Conservation (phyloP, 1,284 basidiomycete species). For the Sporisorium exsertum region DNA sequence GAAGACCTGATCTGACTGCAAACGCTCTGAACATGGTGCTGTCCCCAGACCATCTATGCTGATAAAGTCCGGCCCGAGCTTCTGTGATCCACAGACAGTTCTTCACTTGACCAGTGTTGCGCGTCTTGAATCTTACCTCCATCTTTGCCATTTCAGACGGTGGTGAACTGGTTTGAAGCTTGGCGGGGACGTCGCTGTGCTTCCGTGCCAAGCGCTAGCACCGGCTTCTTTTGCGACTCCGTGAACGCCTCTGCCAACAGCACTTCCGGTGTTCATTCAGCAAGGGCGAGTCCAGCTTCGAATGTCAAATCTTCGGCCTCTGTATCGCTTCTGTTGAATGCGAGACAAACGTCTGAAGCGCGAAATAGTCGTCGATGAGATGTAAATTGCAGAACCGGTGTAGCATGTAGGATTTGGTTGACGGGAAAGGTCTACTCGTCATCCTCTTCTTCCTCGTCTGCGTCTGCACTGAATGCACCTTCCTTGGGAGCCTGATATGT, state of each 20-base stretch:
- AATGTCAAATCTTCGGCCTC: neutral
- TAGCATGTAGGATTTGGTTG: neutral
- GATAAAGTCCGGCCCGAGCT: too few relatives aligned
- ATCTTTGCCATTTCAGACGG: too few relatives aligned
- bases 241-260: neutral
- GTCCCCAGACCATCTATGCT: too few relatives aligned
- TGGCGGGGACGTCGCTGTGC: too few relatives aligned
- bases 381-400: slow-evolving; percentile 19
- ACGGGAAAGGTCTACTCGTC: slow-evolving; percentile 31
- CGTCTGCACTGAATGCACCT: slow-evolving; percentile 48
- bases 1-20: neutral
- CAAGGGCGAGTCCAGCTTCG: too few relatives aligned
- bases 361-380: neutral
- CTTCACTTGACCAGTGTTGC: too few relatives aligned
- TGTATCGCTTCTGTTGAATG: neutral
- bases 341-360: neutral
- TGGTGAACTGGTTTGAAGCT: too few relatives aligned
- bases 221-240: neutral
- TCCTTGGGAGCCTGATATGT: slow-evolving; percentile 45
- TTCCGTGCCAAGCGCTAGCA: neutral
- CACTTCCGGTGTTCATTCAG: too few relatives aligned
- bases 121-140: too few relatives aligned
- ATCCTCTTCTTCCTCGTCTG: slow-evolving; percentile 47
- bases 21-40: too few relatives aligned
- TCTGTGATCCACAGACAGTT: too few relatives aligned